Evolutionary conservation across 2,329 filamentous ascomycete genomes (phyloP).

Genomic region (Clonostachys rosea): DNA sequence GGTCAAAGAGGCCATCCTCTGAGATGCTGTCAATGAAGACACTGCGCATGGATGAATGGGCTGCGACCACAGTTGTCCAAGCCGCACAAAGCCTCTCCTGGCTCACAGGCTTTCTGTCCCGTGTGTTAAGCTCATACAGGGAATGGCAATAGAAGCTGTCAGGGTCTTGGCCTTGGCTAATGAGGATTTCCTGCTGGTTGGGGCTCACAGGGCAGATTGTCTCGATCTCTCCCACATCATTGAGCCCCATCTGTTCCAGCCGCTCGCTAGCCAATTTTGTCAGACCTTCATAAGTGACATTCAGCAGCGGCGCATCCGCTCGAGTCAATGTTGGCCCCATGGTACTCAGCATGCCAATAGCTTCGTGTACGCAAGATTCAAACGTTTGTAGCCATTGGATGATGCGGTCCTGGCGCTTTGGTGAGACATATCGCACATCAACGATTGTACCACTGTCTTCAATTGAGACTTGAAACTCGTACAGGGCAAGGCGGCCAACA

Average conservation of each 20-base stretch:
- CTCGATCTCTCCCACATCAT: conserved; percentile 38
- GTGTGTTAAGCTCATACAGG: conserved; percentile 40
- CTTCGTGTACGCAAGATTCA: conserved; percentile 38
- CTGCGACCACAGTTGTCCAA: conserved; percentile 42
- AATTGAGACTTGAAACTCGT: conserved; percentile 43
- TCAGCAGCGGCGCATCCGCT: conserved; percentile 41
- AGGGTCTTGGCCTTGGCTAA: conserved; percentile 33
- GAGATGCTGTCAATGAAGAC: conserved; percentile 47
- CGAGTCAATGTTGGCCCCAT: conserved; percentile 43
- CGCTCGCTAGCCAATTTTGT: conserved; percentile 35
- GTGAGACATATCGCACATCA: conserved; percentile 37
- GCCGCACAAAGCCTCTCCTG: conserved; percentile 38
- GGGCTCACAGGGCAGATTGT: conserved; percentile 42
- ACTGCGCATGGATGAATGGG: conserved; percentile 40
- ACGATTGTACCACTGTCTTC: conserved; percentile 37
- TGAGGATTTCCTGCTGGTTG: conserved; percentile 43
- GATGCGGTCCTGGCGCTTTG: conserved; percentile 35
- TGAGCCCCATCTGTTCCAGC: conserved; percentile 30
- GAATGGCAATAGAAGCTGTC: conserved; percentile 37
- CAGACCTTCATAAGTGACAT: conserved; percentile 40
- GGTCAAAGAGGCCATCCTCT: conserved; percentile 42
- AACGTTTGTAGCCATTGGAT: conserved; percentile 40
- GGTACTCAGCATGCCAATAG: conserved; percentile 31
- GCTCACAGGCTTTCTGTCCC: conserved; percentile 30
- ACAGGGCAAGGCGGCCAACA: conserved; percentile 43